Evolutionary conservation across 2,329 filamentous ascomycete genomes (phyloP), one percentile per base, ranked within the genome.

Genomic region (Colletotrichum gigasporum): DNA sequence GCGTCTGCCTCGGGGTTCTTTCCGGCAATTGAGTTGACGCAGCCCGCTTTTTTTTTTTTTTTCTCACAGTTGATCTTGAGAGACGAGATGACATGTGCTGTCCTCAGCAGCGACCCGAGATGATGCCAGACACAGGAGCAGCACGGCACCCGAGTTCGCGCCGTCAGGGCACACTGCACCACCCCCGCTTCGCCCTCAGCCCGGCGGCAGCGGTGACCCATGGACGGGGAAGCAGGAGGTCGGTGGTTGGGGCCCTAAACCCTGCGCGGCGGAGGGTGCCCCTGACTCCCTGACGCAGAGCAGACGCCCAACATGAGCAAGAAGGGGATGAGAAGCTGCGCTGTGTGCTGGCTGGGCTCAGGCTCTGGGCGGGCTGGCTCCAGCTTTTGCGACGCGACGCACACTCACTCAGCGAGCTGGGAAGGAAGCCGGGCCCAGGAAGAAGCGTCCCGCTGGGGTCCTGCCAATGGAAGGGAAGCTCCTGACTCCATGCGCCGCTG

Each of bases 221-320:
- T 48, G 55, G 16, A 34, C 20, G 26, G 55, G 48, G 55, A 37
- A 48, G 54, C 35, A 52, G 32, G 34, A 37, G 35, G 22, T 42
- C 45, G 45, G 47, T 59, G 60, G 47, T 42, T 53, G 54, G 55
- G 55, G 28, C 34, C 56, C 18, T 54, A 44, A 61, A 54, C 48
- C 61, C 61, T 54, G 61, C 47, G 7, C 9, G 39, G 37, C 24
- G 39, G 60, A 53, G 41, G 44, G 59, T 24, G 37, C 28, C 55
- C 45, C 60, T 63, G 39, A n/a, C 45, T 28, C 37, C 16, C 39
- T 53, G 54, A 52, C 47, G 47, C 61, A 35, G 32, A 37, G 18
- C 14, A 41, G 18, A 34, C 18, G 48, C 39, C 39, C 53, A 56
- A 47, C 41, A 54, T 41, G 5, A 42, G 22, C 18, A n/a, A 39